Evolutionary conservation across 2,329 filamentous ascomycete species (phyloP).

Genomic region (Corynespora cassiicola): DNA sequence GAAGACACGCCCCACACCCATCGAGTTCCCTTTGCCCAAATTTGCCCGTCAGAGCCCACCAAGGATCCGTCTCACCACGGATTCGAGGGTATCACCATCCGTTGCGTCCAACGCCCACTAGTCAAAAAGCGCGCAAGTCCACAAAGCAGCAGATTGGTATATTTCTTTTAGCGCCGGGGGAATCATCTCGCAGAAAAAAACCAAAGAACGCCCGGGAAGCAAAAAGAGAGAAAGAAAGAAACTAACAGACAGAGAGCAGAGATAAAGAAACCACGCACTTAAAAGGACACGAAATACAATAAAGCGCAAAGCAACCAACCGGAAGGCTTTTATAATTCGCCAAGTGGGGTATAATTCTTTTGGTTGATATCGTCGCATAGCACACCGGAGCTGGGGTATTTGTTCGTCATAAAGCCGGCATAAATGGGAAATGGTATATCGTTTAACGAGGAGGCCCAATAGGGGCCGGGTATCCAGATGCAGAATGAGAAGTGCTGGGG

Average conservation of each 20-base stretch:
- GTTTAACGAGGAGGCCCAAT: slow-evolving; percentile 88
- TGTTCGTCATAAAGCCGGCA: slow-evolving; percentile 43
- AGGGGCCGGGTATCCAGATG: slow-evolving; percentile 94
- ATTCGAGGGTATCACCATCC: slow-evolving; percentile 28
- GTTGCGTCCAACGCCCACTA: slow-evolving; percentile 9
- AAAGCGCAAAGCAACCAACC: slow-evolving; percentile 35
- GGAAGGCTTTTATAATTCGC: slow-evolving; percentile 44
- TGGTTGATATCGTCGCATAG: slow-evolving; percentile 39
- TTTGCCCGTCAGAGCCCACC: slow-evolving; percentile 21
- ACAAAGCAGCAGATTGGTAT: slow-evolving; percentile 50
- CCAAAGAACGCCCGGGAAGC: slow-evolving; percentile 23
- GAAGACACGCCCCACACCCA: slow-evolving; percentile 3
- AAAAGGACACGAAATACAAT: slow-evolving; percentile 25
- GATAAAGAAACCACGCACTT: slow-evolving; percentile 14
- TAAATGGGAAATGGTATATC: slow-evolving; percentile 45
- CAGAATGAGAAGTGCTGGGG: slow-evolving; percentile 93
- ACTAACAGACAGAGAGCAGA: slow-evolving; percentile 11
- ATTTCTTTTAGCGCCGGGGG: slow-evolving; percentile 51
- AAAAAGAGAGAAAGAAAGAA: slow-evolving; percentile 24
- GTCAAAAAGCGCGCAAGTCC: slow-evolving; percentile 18
- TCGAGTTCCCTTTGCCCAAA: slow-evolving; percentile 4
- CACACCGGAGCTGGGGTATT: slow-evolving; percentile 40
- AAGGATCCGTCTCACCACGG: slow-evolving; percentile 31
- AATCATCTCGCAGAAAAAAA: slow-evolving; percentile 41
- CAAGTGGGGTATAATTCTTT: slow-evolving; percentile 50